Conservation (phyloP, 1,139 yeast genomes). For the Blastobotrys ciferrii region DNA sequence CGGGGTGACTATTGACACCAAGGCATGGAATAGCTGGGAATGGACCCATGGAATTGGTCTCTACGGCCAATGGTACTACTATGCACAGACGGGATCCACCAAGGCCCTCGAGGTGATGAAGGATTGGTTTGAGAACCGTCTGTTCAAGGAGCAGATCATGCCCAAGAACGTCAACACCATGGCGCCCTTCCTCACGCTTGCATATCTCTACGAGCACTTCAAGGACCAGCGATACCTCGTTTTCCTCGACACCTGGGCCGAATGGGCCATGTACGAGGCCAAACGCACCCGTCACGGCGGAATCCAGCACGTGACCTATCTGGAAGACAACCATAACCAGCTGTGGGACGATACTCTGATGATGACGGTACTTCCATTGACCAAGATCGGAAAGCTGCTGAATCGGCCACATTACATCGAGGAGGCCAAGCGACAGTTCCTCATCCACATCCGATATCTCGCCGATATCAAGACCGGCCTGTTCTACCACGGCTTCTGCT, state of each 20-base stretch:
- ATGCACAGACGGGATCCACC: constrained; percentile 32
- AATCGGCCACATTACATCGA: constrained; percentile 36
- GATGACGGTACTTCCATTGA: constrained; percentile 42
- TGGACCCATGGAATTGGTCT: constrained; percentile 40
- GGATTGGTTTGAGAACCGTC: constrained; percentile 36
- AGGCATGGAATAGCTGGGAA: constrained; percentile 44
- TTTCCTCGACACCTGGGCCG: constrained; percentile 40
- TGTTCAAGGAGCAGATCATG: constrained; percentile 36
- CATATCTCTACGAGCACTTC: constrained; percentile 35
- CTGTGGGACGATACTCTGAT: constrained; percentile 42
- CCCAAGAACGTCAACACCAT: constrained; percentile 40
- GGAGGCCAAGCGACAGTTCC: constrained; percentile 40
- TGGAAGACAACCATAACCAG: constrained; percentile 36
- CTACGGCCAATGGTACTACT: constrained; percentile 42
- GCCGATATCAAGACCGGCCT: constrained; percentile 37
- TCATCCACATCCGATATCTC: constrained; percentile 38
- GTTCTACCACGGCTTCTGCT: constrained; percentile 40
- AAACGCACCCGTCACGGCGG: constrained; percentile 39
- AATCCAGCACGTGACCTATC: constrained; percentile 40
- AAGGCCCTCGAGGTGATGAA: constrained; percentile 30
- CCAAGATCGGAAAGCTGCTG: constrained; percentile 37
- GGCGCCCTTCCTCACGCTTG: constrained; percentile 39
- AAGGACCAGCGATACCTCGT: constrained; percentile 31
- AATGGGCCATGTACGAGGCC: constrained; percentile 39
- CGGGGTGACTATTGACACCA: constrained; percentile 40